A percentile compares a stretch with the other conserved stretches of the same genome.
Conservation (phyloP, 805 yeast species). For the Spathaspora arborariae region DNA sequence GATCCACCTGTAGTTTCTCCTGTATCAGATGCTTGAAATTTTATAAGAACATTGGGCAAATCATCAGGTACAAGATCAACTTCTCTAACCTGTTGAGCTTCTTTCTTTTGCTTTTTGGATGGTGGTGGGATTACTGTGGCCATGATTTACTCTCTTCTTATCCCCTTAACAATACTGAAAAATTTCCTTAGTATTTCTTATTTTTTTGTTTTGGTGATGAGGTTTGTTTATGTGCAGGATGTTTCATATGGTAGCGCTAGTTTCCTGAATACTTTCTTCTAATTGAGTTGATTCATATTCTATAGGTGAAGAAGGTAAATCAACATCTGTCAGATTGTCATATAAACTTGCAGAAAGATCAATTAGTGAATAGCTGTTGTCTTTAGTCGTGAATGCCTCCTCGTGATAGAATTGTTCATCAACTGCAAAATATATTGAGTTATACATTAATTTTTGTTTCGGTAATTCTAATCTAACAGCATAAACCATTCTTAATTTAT, state of each 20-base stretch:
- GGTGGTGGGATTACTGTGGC: slow-evolving; percentile 94
- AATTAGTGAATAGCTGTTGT: slow-evolving; percentile 6
- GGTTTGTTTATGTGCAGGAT: background rate
- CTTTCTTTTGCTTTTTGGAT: slow-evolving; percentile 80
- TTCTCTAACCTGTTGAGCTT: slow-evolving; percentile 77
- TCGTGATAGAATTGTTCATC: slow-evolving; percentile 11
- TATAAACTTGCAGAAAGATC: slow-evolving; percentile 4
- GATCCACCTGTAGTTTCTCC: slow-evolving; percentile 84
- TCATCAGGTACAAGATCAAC: slow-evolving; percentile 71
- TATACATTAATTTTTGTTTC: slow-evolving; percentile 8
- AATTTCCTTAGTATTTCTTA: background rate
- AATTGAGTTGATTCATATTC: slow-evolving; percentile 4
- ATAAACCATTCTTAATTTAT: slow-evolving; percentile 13
- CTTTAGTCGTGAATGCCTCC: background rate
- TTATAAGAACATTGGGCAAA: slow-evolving; percentile 81
- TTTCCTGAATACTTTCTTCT: background rate
- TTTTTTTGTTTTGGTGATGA: background rate
- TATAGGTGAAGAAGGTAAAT: slow-evolving; percentile 4
- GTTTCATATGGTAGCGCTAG: background rate
- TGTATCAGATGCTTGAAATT: slow-evolving; percentile 89
- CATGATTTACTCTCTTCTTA: slow-evolving; percentile 41
- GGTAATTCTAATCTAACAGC: slow-evolving; percentile 13
- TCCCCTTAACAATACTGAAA: background rate
- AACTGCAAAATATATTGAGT: slow-evolving; percentile 23
- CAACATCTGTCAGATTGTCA: background rate